A percentile compares a stretch with the other conserved stretches of the same genome.
phyloP scores from a whole-genome alignment of 164 flowering plant genomes.

The Euptelea pleiosperma region DNA sequence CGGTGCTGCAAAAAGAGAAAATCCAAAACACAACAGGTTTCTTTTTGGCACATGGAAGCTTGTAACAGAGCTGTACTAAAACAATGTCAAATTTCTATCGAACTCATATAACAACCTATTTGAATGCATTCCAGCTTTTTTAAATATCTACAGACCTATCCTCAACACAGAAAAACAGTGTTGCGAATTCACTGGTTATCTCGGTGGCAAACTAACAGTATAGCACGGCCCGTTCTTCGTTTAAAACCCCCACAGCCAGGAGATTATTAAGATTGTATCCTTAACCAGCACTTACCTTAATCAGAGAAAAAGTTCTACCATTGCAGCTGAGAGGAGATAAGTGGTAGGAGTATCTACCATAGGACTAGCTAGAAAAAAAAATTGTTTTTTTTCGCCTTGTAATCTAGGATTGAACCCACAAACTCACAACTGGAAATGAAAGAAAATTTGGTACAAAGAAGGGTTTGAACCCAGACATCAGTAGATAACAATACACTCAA shows the following conservation, averaged over 20 bases:
- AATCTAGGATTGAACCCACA: too few species aligned
- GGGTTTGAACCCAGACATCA: too few species aligned
- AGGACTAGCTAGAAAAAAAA: too few species aligned
- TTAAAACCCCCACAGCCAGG: constrained; percentile 1
- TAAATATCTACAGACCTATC: not conserved
- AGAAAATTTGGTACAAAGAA: too few species aligned
- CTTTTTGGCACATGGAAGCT: not conserved
- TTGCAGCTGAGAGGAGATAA: not conserved
- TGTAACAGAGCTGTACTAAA: not conserved
- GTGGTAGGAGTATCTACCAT: too few species aligned
- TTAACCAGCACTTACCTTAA: constrained; percentile 3
- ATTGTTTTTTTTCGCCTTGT: too few species aligned
- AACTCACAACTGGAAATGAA: too few species aligned
- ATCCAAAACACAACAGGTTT: not conserved
- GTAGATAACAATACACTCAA: too few species aligned
- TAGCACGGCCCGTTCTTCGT: not conserved
- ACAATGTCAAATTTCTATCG: constrained; percentile 4
- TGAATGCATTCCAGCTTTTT: not conserved
- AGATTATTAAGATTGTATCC: not conserved
- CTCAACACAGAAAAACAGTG: too few species aligned
- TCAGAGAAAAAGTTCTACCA: not conserved
- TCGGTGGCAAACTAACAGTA: too few species aligned
- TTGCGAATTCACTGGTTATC: too few species aligned
- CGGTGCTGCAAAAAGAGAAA: constrained; percentile 55
- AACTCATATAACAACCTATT: not conserved